Evolutionary conservation across 2,329 filamentous ascomycete species (phyloP), one percentile per base, ranked within the genome.

Genomic region (Nothomitra cinnamomea): DNA sequence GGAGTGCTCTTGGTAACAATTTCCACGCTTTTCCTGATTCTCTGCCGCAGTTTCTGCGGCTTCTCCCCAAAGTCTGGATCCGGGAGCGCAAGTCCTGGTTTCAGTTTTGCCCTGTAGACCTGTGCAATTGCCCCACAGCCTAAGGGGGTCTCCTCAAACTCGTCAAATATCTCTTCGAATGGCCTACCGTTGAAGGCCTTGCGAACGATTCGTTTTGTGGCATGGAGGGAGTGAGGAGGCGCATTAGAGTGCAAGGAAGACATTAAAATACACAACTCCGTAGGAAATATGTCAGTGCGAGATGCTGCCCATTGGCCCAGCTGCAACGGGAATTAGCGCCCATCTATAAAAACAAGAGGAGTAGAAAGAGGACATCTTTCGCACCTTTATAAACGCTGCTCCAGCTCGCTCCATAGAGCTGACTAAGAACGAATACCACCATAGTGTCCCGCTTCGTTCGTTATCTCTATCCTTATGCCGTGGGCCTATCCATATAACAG

Each of bases 261-360:
- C 90, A 98, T 92, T 64, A 89, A 81, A 43, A 78, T 78, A 69
- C 92, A 98, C 78, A 98, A 80, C 66, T 95, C 82, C 21, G 77
- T 84, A 1, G 92, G 92, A 64, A 98, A 98, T 63, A 98, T 95
- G 67, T 98, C 92, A 42, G 89, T 86, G 64, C 92, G 78, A 3
- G 92, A 96, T 2, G 92, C 92, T 17, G 92, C 92, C 92, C 92
- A 98, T 80, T 98, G 92, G 15, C 92, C 92, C 53, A 98, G 79
- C 81, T 89, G 40, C n/a, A 53, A 2, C 13, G 7, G 22, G 17
- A 12, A 32, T 38, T 32, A 36, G 19, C 15, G 6, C 13, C 12
- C 13, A 25, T 50, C 7, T 24, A 15, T 15, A 35, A 8, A 36
- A 2, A 2, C n/a, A 5, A 12, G 22, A 47, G 10, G 43, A 15